Percentiles rank a stretch among this genome's conserved stretches.
These are phyloP conservation scores for Zygosaccharomyces rouxii DNA, from an alignment of 805 yeast species.

Conservation along the genomic window DNA sequence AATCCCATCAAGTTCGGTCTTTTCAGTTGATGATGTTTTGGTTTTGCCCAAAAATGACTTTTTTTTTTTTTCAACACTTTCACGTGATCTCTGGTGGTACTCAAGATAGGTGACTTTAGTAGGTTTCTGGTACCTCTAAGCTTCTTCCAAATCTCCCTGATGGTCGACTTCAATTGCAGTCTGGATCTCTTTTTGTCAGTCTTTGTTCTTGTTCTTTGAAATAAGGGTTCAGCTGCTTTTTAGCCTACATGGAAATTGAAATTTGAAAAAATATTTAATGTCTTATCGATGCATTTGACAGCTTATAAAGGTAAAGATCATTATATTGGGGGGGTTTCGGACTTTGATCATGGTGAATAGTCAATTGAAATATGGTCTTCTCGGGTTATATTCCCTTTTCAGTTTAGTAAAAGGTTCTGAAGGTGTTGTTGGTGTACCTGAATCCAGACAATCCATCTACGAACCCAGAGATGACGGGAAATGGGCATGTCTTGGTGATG, in stretches of 20 bases:
- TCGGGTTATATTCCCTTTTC: slow-evolving; percentile 1
- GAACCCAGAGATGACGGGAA: slow-evolving; percentile 38
- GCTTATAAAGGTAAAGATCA: not conserved
- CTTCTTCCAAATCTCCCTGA: not conserved
- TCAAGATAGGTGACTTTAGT: not conserved
- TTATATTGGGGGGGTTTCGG: not conserved
- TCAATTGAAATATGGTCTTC: not conserved
- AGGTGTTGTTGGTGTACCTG: slow-evolving; percentile 19
- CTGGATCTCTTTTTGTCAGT: not conserved
- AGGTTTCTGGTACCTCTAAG: not conserved
- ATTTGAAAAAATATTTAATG: not conserved
- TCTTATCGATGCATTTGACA: not conserved
- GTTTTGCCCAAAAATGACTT: slow-evolving; percentile 11
- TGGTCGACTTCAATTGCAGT: not conserved
- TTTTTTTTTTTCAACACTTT: not conserved
- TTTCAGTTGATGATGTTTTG: slow-evolving; percentile 9
- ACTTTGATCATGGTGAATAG: not conserved
- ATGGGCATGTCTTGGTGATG: slow-evolving; percentile 69
- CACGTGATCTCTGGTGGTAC: slow-evolving; percentile 4
- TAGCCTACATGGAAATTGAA: not conserved
- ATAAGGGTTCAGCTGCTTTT: not conserved
- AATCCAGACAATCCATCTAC: slow-evolving; percentile 19
- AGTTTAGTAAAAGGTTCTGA: not conserved
- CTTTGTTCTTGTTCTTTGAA: not conserved
- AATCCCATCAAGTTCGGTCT: slow-evolving; percentile 1